Base-by-base conservation (phyloP, 441 rosid species). In the Populus tomentosa region DNA sequence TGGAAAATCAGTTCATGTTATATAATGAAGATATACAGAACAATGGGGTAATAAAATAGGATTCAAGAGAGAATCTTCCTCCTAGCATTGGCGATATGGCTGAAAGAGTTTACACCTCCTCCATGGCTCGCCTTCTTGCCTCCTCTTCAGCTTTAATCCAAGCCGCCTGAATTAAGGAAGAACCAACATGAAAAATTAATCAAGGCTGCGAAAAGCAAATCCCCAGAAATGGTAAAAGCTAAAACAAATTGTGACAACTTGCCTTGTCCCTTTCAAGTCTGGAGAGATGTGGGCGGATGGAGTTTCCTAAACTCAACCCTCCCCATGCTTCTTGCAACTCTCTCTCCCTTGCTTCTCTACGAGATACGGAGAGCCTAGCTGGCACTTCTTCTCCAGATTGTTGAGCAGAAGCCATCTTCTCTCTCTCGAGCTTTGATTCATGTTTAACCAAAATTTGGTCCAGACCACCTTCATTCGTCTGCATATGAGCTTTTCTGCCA, bases 271-370 rank as follows among this genome's bases (percentile, higher is more conserved):
- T 77, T 85, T 94, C 95, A 26, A 95, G 97, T 80, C 85, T 94
- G 28, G 97, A 94, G 23, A 88, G 69, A 81, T 87, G 94, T 5
- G 93, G 94, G 63, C 76, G 81, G 38, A 94, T 84, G 32, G 93
- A 89, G 78, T 94, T 91, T 18, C 95, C 96, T 40, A 95, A 87
- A 83, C 93, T 90, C 63, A 95, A 78, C 67, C 98, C 99, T 81
- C 94, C 97, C 98, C 98, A 93, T 70, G 91, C 88, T 84, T 91
- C 97, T 82, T 86, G 90, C 87, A 95, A 80, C 86, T 95, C 99
- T 84, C 83, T 91, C 14, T 91, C 95, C 80, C 91, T 87, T 38
- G 88, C 89, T 86, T 89, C 85, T 86, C 82, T 90, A 46, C 97
- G 95, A 23, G 86, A 77, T 32, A 82, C 79, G 6, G 80, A 76